These are phyloP conservation scores for Paramarasmius palmivorus DNA, from an alignment of 1,284 basidiomycete genomes.

Conservation along the genomic window DNA sequence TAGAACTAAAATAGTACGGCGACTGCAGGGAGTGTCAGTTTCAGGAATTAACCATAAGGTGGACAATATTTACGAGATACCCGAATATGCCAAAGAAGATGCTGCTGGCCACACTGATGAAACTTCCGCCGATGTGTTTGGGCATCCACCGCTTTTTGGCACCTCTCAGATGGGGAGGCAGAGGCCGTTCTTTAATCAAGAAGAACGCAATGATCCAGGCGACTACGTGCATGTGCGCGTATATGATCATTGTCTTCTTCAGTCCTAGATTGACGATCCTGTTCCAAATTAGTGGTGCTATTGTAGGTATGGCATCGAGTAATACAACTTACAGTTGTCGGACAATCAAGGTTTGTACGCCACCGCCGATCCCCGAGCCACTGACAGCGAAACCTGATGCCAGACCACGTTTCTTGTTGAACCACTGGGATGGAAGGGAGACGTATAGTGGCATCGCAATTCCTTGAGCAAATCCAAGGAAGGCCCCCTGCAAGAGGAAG, in stretches of 20 bases:
- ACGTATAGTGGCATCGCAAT: conserved; percentile 27
- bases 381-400: conserved; percentile 26
- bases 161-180: conserved; percentile 13
- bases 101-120: conserved; percentile 21
- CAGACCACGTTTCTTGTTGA: conserved; percentile 21
- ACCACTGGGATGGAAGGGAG: conserved; percentile 27
- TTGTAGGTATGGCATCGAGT: neutral
- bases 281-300: neutral
- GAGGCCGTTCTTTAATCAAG: conserved; percentile 23
- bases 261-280: conserved; percentile 24
- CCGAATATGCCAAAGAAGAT: conserved; percentile 26
- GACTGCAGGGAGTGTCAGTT: conserved; percentile 11
- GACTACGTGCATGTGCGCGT: conserved; percentile 19
- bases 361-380: conserved; percentile 25
- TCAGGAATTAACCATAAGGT: too few relatives aligned
- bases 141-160: conserved; percentile 25
- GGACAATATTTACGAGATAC: conserved; percentile 18
- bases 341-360: conserved; percentile 21
- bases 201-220: conserved; percentile 22
- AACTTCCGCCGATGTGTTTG: conserved; percentile 16
- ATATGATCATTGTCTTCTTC: conserved; percentile 22
- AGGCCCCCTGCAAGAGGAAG: conserved; percentile 25
- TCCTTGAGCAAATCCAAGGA: conserved; percentile 23
- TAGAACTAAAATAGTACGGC: conserved; percentile 25
- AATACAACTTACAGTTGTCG: conserved; percentile 20